Conservation (phyloP, 257 asterid genomes). For the Gentiana straminea region DNA sequence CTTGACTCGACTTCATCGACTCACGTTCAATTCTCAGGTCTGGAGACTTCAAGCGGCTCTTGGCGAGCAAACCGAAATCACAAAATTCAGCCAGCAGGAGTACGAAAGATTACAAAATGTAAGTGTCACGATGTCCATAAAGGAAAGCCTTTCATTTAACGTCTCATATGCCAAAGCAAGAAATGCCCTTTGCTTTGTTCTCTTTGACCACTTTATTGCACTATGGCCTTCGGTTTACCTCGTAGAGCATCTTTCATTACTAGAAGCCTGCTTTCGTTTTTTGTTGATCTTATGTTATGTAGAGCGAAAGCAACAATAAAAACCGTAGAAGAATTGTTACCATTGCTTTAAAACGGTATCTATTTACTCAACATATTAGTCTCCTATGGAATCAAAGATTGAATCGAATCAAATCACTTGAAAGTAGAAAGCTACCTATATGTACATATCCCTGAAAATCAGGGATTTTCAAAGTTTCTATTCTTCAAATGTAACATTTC, state of each 20-base stretch:
- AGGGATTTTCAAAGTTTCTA: no score
- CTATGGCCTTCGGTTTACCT: neutral
- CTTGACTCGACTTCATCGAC: neutral
- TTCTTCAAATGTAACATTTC: no score
- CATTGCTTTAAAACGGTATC: neutral
- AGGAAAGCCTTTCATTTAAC: neutral
- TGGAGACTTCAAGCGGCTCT: slow-evolving; percentile 99
- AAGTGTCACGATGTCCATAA: slow-evolving; percentile 8
- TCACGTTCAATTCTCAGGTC: slow-evolving; percentile 34
- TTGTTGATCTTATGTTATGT: no score
- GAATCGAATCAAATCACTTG: no score
- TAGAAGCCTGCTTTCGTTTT: no score
- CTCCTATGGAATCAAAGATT: neutral
- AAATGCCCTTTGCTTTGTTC: neutral
- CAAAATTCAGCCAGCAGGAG: slow-evolving; percentile 90
- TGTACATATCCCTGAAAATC: no score
- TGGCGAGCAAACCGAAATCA: slow-evolving; percentile 95
- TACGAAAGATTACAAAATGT: slow-evolving; percentile 95
- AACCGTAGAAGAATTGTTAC: neutral
- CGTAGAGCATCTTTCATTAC: no score
- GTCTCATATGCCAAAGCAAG: neutral
- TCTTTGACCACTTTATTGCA: no score
- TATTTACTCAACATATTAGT: neutral
- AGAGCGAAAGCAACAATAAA: neutral
- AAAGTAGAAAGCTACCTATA: no score